These are phyloP conservation scores for Claviceps citrina DNA, from an alignment of 2,329 filamentous ascomycete species.

Conservation along the genomic window DNA sequence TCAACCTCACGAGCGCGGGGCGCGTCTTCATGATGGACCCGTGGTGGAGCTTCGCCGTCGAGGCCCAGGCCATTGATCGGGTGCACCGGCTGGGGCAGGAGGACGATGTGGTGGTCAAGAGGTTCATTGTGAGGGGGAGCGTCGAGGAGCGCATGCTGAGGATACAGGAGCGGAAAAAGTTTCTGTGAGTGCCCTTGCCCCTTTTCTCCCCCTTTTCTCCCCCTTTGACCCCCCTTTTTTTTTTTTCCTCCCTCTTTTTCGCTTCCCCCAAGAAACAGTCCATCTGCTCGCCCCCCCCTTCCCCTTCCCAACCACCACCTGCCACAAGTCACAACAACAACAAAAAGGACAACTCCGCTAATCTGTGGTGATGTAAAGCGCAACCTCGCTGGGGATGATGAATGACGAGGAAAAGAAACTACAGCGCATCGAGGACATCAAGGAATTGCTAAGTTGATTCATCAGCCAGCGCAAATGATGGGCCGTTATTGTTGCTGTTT, in stretches of 20 bases:
- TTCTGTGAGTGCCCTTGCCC: constrained; percentile 51
- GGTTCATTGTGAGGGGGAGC: constrained; percentile 79
- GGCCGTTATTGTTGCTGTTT: too few species aligned
- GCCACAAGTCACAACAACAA: too few species aligned
- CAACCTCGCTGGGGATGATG: constrained; percentile 90
- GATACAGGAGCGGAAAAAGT: constrained; percentile 92
- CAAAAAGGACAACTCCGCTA: too few species aligned
- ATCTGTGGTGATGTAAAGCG: constrained; percentile 33
- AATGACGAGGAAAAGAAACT: constrained; percentile 82
- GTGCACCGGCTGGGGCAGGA: constrained; percentile 95
- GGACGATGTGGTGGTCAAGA: constrained; percentile 66
- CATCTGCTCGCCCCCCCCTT: too few species aligned
- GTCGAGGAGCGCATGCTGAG: constrained; percentile 91
- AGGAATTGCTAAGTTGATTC: constrained; percentile 58
- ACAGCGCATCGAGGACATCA: constrained; percentile 85
- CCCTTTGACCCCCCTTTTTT: neutral
- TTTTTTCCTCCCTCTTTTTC: neutral
- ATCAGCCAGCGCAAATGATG: too few species aligned
- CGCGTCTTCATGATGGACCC: constrained; percentile 98
- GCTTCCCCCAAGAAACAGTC: too few species aligned
- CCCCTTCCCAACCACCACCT: too few species aligned
- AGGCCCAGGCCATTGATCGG: constrained; percentile 93
- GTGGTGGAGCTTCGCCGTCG: constrained; percentile 96
- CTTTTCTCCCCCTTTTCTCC: constrained; percentile 13
- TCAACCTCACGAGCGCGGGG: constrained; percentile 81